Base-by-base conservation (phyloP, 2,329 filamentous ascomycete genomes). In the Teratosphaeriaceae sp. region DNA sequence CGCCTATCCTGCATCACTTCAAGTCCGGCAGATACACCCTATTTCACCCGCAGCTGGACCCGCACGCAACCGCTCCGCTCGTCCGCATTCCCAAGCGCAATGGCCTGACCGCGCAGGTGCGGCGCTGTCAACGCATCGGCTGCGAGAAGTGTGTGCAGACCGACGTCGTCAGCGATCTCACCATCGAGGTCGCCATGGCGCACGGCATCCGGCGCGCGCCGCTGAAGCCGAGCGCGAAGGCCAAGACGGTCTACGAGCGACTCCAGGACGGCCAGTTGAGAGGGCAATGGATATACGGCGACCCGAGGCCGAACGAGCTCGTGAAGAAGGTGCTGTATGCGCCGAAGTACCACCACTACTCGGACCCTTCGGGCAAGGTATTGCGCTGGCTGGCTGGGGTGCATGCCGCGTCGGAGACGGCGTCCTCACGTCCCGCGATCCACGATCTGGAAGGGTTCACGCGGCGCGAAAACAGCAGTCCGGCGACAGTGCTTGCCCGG, bases 1-100 rank as follows among this genome's bases (percentile, higher is more conserved):
- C 38, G 3, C 23, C 18, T 9, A 16, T 40, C 4, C 38, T 40
- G 16, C 38, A 18, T 19, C 23, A 29, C 19, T 40, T 40, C 26
- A 40, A 40, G 21, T 23, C 26, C 23, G 26, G 38, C 23, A 29
- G 12, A 16, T 19, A 40, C 38, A 40, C 23, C 3, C 23, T 30
- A 9, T 40, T 18, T n/a, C 38, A 40, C 19, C 38, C 26, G 11
- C 11, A 18, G 7, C 19, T 30, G 8, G 38, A 40, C n/a, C 38
- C 38, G 13, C 26, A 40, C 11, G 23, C 26, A 8, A n/a, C n/a
- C 16, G 23, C 26, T 13, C 23, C 26, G 15, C 23, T 20, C 3
- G 38, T 30, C 9, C 16, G 11, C 16, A 29, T 40, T 18, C 38
- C 38, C 23, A 40, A 29, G 9, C n/a, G 18, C 19, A 30, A 30